These are phyloP conservation scores for Nicotiana knightiana DNA, from an alignment of 257 asterid genomes.

Conservation along the genomic window DNA sequence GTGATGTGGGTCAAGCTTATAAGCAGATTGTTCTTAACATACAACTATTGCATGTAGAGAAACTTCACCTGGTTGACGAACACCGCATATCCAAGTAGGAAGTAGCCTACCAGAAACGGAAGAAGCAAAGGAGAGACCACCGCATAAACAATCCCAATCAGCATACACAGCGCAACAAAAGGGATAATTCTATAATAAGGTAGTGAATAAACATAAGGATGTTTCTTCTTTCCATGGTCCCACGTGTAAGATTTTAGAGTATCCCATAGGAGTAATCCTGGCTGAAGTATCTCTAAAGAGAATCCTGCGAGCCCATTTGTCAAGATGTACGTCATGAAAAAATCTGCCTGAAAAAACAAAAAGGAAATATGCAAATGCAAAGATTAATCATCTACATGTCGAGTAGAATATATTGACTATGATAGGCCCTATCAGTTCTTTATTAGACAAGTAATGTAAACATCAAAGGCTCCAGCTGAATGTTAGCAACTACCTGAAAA, in stretches of 20 bases:
- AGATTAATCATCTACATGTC: background rate
- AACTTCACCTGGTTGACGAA: constrained; percentile 69
- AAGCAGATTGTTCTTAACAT: background rate
- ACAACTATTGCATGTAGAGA: background rate
- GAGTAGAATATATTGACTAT: background rate
- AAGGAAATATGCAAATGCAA: background rate
- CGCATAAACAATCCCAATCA: constrained; percentile 94
- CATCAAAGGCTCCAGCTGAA: background rate
- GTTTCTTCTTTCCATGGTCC: constrained; percentile 57
- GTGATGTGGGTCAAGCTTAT: background rate
- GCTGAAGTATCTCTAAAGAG: constrained; percentile 91
- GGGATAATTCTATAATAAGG: constrained; percentile 85
- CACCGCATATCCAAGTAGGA: constrained; percentile 77
- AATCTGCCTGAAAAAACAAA: constrained; percentile 59
- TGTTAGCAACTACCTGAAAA: background rate
- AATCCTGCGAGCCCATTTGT: constrained; percentile 87
- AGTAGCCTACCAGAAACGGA: constrained; percentile 78
- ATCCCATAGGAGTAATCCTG: constrained; percentile 88
- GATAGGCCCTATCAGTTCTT: background rate
- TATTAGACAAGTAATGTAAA: background rate
- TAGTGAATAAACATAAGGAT: constrained; percentile 63
- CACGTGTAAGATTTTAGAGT: constrained; percentile 50
- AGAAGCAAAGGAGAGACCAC: constrained; percentile 93
- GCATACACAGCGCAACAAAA: constrained; percentile 52
- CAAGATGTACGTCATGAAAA: constrained; percentile 81